Base-by-base conservation (phyloP, 2,329 filamentous ascomycete genomes). In the Colletotrichum paranaense region DNA sequence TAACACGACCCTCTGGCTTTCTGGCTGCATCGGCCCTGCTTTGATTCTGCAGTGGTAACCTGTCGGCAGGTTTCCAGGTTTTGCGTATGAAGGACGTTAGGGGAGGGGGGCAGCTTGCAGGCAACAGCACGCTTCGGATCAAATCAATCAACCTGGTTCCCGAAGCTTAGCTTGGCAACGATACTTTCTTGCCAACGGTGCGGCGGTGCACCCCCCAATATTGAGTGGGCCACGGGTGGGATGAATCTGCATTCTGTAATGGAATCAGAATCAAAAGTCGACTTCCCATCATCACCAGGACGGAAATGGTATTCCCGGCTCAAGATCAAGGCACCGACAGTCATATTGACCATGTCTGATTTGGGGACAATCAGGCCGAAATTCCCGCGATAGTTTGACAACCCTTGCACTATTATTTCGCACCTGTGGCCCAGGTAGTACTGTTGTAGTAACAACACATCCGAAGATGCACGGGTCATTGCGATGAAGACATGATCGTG, bases 301-400 rank as follows among this genome's bases (percentile, higher is more conserved):
- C 42, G 19, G 42, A 22, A 42, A 49, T 19, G 38, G 38, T 16
- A 7, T 7, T 42, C 16, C 6, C 5, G 38, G 38, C 38, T 19
- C 38, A 42, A 42, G 38, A 42, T 14, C 16, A 42, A 42, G 38
- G 38, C 38, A 42, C 38, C 5, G 5, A 66, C 42, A 70, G 67
- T 73, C 70, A 70, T 55, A 35, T 57, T 42, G 14, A 7, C 38
- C 38, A 19, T 42, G 2, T 19, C 3, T 3, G 38, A 32, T 19
- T 42, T 42, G 16, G 60, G 32, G 60, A 26, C 46, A 35, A 71
- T 52, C 52, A 55, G 49, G 38, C 71, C 71, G 67, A 71, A 38
- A 24, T 52, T 56, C 19, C 60, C 46, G 60, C 62, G 60, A 62
- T 71, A 66, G 32, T 73, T 69, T 14, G 14, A 24, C 6, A 71